Base-by-base conservation (phyloP, 805 yeast genomes). In the Isabelozyma heimii region DNA sequence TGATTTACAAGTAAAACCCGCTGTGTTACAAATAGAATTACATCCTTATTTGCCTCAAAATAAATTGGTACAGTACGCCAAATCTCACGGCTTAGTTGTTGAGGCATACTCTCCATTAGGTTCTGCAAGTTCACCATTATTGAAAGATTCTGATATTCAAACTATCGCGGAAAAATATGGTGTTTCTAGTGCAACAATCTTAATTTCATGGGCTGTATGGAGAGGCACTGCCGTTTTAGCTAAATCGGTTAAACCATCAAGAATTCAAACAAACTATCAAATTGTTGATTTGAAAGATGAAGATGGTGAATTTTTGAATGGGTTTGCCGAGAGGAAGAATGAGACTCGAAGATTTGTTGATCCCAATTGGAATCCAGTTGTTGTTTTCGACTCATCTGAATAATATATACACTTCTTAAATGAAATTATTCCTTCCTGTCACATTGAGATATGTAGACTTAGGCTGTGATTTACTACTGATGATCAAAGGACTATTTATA, bases 21-120 rank as follows among this genome's bases (percentile, higher is more conserved):
- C 81, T 12, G 81, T 76, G 40, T 82, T 84, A 67, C 96, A 89
- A 73, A 75, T 87, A 51, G 96, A 89, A 71, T 68, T 82, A 37
- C 95, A 89, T 66, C 70, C 68, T 33, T 61, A 62, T 52, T 59
- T 61, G 39, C 67, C 64, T 24, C 58, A 61, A 53, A 50, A 49
- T 27, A 90, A 91, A 43, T 76, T 76, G 52, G 72, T 85, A 49
- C 88, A 80, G 75, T 51, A 83, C 85, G 51, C 63, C 73, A 30
- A 53, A 45, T 40, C 50, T 28, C 48, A 59, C 24, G 58, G 45
- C 37, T 57, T 59, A 37, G 30, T 52, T 14, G 63, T 85, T 47
- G 85, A 85, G 63, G 95, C 95, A 7, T 89, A 87, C 69, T 83
- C 89, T 28, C 94, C 96, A 26, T 73, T 89, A 55, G 92, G 91